Evolutionary conservation across 2,329 filamentous ascomycete species (phyloP).

Genomic region (Myriosclerotinia scirpicola): DNA sequence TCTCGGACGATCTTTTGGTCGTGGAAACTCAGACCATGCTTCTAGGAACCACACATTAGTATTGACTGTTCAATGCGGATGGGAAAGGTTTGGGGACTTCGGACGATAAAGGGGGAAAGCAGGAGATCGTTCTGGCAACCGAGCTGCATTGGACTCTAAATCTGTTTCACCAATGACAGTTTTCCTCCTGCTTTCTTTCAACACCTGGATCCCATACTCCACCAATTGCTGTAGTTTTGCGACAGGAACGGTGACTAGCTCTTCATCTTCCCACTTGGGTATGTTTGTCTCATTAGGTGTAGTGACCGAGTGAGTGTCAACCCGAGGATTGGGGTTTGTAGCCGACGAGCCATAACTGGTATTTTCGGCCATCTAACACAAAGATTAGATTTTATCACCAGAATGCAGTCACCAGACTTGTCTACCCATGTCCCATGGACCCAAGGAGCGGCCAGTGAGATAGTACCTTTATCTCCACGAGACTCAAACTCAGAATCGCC

Average conservation of each 20-base stretch:
- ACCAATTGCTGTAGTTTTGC: constrained; percentile 14
- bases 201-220: constrained; percentile 3
- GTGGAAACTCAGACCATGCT: neutral
- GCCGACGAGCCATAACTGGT: neutral
- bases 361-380: neutral
- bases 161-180: neutral
- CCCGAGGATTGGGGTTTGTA: neutral
- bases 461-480: neutral
- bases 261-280: neutral
- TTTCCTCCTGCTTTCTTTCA: constrained; percentile 2
- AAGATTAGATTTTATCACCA: neutral
- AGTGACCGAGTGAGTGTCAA: neutral
- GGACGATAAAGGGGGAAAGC: neutral
- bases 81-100: neutral
- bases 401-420: neutral
- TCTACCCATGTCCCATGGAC: neutral
- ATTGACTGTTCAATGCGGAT: neutral
- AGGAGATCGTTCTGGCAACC: neutral
- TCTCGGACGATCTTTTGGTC: neutral
- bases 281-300: neutral
- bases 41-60: neutral
- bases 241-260: constrained; percentile 13
- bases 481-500: too few species aligned
- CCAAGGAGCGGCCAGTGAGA: neutral
- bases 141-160: neutral